A percentile compares a stretch with the other conserved stretches of the same genome.
Evolutionary conservation across 2,329 filamentous ascomycete genomes (phyloP).

Genomic region (Ceratocystiopsis sp.): DNA sequence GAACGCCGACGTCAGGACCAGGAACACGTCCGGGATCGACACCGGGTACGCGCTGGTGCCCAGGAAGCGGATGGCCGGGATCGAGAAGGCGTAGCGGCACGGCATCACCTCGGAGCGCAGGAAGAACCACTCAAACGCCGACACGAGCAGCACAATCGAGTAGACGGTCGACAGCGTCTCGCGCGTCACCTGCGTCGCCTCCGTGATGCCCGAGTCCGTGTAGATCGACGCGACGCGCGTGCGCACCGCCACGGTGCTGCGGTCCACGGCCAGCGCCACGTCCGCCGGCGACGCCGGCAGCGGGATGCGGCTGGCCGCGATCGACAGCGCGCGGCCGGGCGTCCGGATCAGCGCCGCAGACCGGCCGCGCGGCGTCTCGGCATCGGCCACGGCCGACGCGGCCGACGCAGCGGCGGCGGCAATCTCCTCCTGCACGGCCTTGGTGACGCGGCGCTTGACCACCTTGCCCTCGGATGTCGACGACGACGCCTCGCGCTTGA

Average conservation of each 20-base stretch:
- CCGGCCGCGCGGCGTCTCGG: conserved; percentile 11
- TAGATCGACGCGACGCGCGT: conserved; percentile 47
- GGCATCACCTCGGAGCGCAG: conserved; percentile 56
- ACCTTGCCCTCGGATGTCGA: conserved; percentile 22
- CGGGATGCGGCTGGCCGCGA: conserved; percentile 41
- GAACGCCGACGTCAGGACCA: conserved; percentile 58
- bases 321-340: conserved; percentile 32
- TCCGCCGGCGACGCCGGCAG: conserved; percentile 67
- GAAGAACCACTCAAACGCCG: conserved; percentile 51
- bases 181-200: conserved; percentile 47
- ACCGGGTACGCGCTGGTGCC: conserved; percentile 42
- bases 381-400: conserved; percentile 18
- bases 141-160: conserved; percentile 51
- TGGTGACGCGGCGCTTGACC: conserved; percentile 27
- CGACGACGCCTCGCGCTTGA: conserved; percentile 34
- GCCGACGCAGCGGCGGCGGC: not conserved
- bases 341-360: conserved; percentile 29
- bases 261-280: conserved; percentile 61
- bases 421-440: conserved; percentile 15
- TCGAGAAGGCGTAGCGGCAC: conserved; percentile 53
- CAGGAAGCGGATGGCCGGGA: conserved; percentile 43
- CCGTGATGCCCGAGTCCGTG: conserved; percentile 47
- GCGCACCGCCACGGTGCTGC: conserved; percentile 47
- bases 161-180: conserved; percentile 55
- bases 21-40: conserved; percentile 63